Evolutionary conservation across 2,329 filamentous ascomycete species (phyloP).

Genomic region (Aphanocladium album): DNA sequence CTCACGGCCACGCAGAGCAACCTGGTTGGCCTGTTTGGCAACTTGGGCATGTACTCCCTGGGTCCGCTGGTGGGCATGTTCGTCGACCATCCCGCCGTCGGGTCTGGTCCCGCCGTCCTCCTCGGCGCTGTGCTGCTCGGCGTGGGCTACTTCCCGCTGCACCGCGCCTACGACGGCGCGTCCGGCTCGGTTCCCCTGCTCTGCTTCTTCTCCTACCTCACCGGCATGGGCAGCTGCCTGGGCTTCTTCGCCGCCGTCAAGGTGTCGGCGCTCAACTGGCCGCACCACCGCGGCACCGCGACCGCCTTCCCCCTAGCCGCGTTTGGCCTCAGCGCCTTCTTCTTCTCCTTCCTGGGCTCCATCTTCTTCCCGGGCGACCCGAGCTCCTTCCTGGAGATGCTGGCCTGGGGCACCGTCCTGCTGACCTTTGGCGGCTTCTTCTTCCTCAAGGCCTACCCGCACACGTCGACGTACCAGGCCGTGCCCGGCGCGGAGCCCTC

Average conservation of each 20-base stretch:
- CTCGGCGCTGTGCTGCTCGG: conserved; percentile 68
- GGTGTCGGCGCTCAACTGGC: conserved; percentile 83
- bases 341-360: conserved; percentile 79
- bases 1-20: conserved; percentile 92
- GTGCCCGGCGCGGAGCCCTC: conserved; percentile 38
- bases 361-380: conserved; percentile 80
- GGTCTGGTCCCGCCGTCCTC: conserved; percentile 69
- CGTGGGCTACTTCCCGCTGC: conserved; percentile 80
- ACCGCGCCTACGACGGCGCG: conserved; percentile 69
- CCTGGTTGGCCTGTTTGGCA: conserved; percentile 79
- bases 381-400: conserved; percentile 70
- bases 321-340: conserved; percentile 92
- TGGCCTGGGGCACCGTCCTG: conserved; percentile 72
- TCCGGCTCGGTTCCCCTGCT: conserved; percentile 55
- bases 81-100: conserved; percentile 67
- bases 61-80: conserved; percentile 87
- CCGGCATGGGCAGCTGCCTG: conserved; percentile 82
- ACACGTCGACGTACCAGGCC: conserved; percentile 46
- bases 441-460: conserved; percentile 73
- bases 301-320: conserved; percentile 90
- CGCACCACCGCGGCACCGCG: conserved; percentile 82
- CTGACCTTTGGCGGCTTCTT: conserved; percentile 75
- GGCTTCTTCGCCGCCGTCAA: conserved; percentile 90
- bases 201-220: conserved; percentile 80
- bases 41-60: conserved; percentile 88